A percentile compares a stretch with the other conserved stretches of the same genome.
These are phyloP conservation scores for Neofusicoccum umdonicola DNA, from an alignment of 2,329 filamentous ascomycete species.

Conservation along the genomic window DNA sequence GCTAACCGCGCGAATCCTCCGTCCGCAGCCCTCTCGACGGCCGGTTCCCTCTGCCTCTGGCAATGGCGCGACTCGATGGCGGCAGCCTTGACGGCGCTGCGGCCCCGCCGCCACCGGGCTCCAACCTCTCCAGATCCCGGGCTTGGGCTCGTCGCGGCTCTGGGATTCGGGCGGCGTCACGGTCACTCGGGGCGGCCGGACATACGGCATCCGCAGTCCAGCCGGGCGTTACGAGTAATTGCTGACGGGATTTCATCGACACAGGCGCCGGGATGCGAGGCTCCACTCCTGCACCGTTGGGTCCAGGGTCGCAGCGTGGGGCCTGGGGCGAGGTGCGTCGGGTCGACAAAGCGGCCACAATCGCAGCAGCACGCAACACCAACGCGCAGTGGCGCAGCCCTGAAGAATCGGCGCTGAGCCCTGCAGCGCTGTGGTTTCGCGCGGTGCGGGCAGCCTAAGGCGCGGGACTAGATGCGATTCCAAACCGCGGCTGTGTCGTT, in stretches of 20 bases:
- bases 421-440: neutral
- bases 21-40: neutral
- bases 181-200: neutral
- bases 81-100: neutral
- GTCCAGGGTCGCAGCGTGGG: neutral
- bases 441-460: neutral
- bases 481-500: conserved; percentile 17
- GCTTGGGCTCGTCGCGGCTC: neutral
- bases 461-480: conserved; percentile 2
- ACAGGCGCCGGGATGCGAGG: neutral
- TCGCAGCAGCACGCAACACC: neutral
- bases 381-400: neutral
- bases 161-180: neutral
- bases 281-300: neutral
- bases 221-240: neutral
- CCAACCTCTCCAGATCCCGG: neutral
- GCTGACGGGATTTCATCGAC: neutral
- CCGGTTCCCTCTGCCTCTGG: neutral
- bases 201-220: neutral
- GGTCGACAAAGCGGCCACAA: neutral
- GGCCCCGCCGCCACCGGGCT: neutral
- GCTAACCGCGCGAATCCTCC: neutral
- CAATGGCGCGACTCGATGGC: neutral
- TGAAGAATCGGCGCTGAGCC: neutral
- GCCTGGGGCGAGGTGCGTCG: neutral